Evolutionary conservation across 208 protist species (phyloP).

Genomic region (Trypanosoma congolense): DNA sequence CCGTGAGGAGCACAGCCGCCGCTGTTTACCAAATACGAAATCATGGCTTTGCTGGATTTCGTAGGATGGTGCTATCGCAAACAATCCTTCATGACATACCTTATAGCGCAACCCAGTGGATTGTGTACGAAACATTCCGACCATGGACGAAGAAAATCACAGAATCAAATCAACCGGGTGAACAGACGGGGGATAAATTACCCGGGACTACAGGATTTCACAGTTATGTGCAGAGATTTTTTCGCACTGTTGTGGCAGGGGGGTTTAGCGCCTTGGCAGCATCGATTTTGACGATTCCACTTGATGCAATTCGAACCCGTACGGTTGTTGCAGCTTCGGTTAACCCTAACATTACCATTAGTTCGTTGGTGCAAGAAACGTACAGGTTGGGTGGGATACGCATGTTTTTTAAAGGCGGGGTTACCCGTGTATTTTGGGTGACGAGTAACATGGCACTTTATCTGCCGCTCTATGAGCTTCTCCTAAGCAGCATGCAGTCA

Average conservation of each 20-base stretch:
- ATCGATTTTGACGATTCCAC: slow-evolving; percentile 56
- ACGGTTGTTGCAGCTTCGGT: slow-evolving; percentile 42
- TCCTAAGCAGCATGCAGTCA: slow-evolving; percentile 14
- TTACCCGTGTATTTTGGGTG: slow-evolving; percentile 73
- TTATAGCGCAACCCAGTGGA: slow-evolving; percentile 75
- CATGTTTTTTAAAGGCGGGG: slow-evolving; percentile 63
- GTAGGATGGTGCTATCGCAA: slow-evolving; percentile 53
- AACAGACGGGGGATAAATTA: not conserved
- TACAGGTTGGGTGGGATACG: slow-evolving; percentile 45
- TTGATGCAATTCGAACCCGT: slow-evolving; percentile 77
- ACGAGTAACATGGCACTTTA: slow-evolving; percentile 76
- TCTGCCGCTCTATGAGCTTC: slow-evolving; percentile 69
- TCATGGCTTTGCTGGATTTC: slow-evolving; percentile 35
- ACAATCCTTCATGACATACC: slow-evolving; percentile 78
- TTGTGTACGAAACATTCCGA: slow-evolving; percentile 67
- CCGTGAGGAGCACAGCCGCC: slow-evolving; percentile 29
- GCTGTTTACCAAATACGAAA: slow-evolving; percentile 44
- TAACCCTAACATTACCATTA: slow-evolving; percentile 27
- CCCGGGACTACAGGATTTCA: not conserved
- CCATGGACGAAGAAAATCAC: too few species aligned
- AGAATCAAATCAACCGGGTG: too few species aligned
- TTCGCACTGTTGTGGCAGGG: slow-evolving; percentile 58
- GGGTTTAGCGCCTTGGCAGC: slow-evolving; percentile 73
- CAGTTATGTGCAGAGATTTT: slow-evolving; percentile 31
- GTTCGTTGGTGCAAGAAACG: slow-evolving; percentile 28